A percentile compares a stretch with the other conserved stretches of the same genome.
phyloP scores from a whole-genome alignment of 2,329 filamentous ascomycete species.

The Aspergillus awamori region DNA sequence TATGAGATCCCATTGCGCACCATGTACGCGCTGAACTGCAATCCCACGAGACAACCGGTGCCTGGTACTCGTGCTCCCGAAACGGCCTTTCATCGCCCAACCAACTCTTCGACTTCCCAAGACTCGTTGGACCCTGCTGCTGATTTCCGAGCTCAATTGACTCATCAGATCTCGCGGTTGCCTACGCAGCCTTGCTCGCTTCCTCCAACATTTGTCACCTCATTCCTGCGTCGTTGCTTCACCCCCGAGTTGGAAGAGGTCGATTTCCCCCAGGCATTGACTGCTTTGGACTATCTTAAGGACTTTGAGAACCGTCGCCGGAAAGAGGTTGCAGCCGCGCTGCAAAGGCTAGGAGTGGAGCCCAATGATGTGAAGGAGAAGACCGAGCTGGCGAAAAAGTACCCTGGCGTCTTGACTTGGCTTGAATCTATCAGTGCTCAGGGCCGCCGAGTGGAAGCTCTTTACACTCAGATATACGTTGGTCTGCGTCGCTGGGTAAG shows the following conservation, averaged over 20 bases:
- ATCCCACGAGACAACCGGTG: slow-evolving; percentile 48
- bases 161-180: slow-evolving; percentile 59
- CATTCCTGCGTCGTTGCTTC: slow-evolving; percentile 64
- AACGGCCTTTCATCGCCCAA: slow-evolving; percentile 40
- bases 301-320: slow-evolving; percentile 64
- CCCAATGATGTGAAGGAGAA: slow-evolving; percentile 52
- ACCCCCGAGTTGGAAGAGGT: slow-evolving; percentile 58
- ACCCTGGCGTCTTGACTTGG: slow-evolving; percentile 61
- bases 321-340: slow-evolving; percentile 59
- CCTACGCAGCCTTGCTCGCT: slow-evolving; percentile 64
- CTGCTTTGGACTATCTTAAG: slow-evolving; percentile 67
- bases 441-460: slow-evolving; percentile 54
- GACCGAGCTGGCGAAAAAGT: slow-evolving; percentile 53
- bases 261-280: slow-evolving; percentile 67
- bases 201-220: slow-evolving; percentile 64
- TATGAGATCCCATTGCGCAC: slow-evolving; percentile 69
- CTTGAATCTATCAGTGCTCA: slow-evolving; percentile 55
- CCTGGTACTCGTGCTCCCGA: slow-evolving; percentile 32
- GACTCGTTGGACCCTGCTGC: slow-evolving; percentile 40
- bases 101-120: slow-evolving; percentile 31
- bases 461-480: slow-evolving; percentile 65
- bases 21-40: slow-evolving; percentile 69
- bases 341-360: slow-evolving; percentile 57
- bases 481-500: slow-evolving; percentile 66
- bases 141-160: slow-evolving; percentile 46